These are phyloP conservation scores for Tylopilus sp. DNA, from an alignment of 768 basidiomycete species.

Conservation along the genomic window DNA sequence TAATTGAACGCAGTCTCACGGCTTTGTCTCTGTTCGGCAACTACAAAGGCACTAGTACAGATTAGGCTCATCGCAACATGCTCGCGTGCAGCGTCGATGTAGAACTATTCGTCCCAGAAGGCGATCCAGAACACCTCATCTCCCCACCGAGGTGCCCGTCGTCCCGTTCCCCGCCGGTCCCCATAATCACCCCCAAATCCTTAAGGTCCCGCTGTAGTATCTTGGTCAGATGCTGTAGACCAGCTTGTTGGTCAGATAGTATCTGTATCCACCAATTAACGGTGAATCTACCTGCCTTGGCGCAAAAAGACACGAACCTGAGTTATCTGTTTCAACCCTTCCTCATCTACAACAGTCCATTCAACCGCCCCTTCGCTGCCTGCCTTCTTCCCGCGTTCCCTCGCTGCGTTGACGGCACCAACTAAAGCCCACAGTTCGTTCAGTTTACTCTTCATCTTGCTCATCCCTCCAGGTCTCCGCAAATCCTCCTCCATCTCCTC, in stretches of 20 bases:
- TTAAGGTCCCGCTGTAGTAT: conserved; percentile 61
- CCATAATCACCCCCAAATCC: conserved; percentile 65
- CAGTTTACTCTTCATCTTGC: conserved; percentile 65
- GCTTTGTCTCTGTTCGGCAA: conserved; percentile 8
- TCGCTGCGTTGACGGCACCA: conserved; percentile 61
- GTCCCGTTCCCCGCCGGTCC: conserved; percentile 38
- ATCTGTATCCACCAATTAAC: conserved; percentile 44
- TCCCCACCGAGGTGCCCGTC: conserved; percentile 23
- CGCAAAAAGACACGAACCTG: conserved; percentile 47
- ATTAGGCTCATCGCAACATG: conserved; percentile 18
- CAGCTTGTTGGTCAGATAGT: conserved; percentile 72
- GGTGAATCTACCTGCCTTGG: background rate
- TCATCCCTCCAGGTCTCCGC: conserved; percentile 45
- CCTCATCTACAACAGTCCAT: conserved; percentile 87
- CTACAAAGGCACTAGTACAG: conserved; percentile 3
- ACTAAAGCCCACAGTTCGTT: conserved; percentile 86
- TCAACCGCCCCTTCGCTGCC: conserved; percentile 44
- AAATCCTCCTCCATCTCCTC: conserved; percentile 78
- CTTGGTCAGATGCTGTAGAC: conserved; percentile 75
- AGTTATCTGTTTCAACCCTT: conserved; percentile 71
- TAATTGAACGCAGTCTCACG: conserved; percentile 21
- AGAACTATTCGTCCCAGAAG: conserved; percentile 21
- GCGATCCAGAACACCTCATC: conserved; percentile 15
- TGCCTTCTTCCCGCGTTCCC: conserved; percentile 46
- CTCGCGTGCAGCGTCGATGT: conserved; percentile 28